Conservation (phyloP, 179 eudicot species). For the Corrigiola litoralis region DNA sequence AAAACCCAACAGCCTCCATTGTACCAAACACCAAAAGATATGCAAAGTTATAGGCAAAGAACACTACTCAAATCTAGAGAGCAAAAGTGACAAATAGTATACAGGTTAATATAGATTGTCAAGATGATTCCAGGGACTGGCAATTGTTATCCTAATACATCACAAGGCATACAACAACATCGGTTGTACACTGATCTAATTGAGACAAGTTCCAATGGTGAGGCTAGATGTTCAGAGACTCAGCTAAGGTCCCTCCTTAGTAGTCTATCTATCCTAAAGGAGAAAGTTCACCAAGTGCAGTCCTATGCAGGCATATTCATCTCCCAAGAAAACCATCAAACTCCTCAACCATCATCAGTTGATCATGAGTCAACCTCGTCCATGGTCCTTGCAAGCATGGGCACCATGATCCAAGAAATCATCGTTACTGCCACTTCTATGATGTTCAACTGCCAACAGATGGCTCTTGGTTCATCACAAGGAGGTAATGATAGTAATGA, state of each 20-base stretch:
- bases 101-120: background rate
- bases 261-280: slow-evolving; percentile 47
- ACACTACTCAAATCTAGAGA: background rate
- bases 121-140: slow-evolving; percentile 14
- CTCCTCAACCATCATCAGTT: background rate
- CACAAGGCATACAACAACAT: slow-evolving; percentile 18
- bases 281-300: slow-evolving; percentile 49
- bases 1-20: background rate
- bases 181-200: slow-evolving; percentile 11
- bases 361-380: slow-evolving; percentile 26
- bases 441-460: slow-evolving; percentile 75
- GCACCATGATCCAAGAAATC: slow-evolving; percentile 59
- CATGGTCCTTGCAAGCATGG: slow-evolving; percentile 34
- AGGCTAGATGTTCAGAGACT: slow-evolving; percentile 3
- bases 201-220: slow-evolving; percentile 20
- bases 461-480: slow-evolving; percentile 26
- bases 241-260: slow-evolving; percentile 42
- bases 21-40: background rate
- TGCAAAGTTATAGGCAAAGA: background rate
- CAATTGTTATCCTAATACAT: slow-evolving; percentile 21
- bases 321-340: slow-evolving; percentile 12
- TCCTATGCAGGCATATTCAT: slow-evolving; percentile 31
- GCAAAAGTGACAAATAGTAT: background rate
- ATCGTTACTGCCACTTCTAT: slow-evolving; percentile 57
- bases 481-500: background rate